A percentile compares a stretch with the other conserved stretches of the same genome.
Conservation (phyloP, 202 grass and related monocot species). For the Dendrocalamus latiflorus region DNA sequence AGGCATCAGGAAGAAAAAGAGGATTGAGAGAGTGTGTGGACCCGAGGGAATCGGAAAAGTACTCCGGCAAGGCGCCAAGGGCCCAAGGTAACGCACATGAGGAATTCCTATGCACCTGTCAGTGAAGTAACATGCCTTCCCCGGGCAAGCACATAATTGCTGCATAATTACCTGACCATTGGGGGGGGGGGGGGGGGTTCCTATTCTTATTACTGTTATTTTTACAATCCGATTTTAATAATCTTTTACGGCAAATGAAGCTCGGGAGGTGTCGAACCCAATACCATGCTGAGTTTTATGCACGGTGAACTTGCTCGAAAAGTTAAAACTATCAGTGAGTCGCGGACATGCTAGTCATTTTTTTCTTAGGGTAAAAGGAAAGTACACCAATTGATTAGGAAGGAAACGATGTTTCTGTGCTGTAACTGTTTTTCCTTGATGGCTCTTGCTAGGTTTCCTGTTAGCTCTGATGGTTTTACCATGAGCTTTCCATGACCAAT, state of each 20-base stretch:
- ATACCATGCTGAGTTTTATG: background rate
- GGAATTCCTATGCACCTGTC: slow-evolving; percentile 26
- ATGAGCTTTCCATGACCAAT: slow-evolving; percentile 22
- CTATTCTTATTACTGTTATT: background rate
- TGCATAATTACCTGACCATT: slow-evolving; percentile 37
- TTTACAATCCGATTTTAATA: background rate
- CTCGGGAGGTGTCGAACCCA: background rate
- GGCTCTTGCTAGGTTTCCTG: background rate
- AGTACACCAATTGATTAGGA: background rate
- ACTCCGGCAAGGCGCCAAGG: slow-evolving; percentile 40
- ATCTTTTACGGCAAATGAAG: background rate
- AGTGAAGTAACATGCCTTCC: slow-evolving; percentile 28
- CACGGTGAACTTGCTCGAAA: background rate
- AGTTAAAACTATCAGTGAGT: background rate
- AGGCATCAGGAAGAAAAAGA: slow-evolving; percentile 30
- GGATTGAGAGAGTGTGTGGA: slow-evolving; percentile 32
- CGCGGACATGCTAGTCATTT: background rate
- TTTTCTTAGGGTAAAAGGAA: slow-evolving; percentile 3
- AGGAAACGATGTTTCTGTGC: background rate
- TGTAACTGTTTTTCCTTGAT: slow-evolving; percentile 28
- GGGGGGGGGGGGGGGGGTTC: background rate
- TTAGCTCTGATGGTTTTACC: slow-evolving; percentile 31
- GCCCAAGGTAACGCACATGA: slow-evolving; percentile 41
- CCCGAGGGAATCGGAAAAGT: slow-evolving; percentile 48
- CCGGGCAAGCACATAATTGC: slow-evolving; percentile 29